Conservation (phyloP, 2,329 filamentous ascomycete species). For the Botrytis aclada region DNA sequence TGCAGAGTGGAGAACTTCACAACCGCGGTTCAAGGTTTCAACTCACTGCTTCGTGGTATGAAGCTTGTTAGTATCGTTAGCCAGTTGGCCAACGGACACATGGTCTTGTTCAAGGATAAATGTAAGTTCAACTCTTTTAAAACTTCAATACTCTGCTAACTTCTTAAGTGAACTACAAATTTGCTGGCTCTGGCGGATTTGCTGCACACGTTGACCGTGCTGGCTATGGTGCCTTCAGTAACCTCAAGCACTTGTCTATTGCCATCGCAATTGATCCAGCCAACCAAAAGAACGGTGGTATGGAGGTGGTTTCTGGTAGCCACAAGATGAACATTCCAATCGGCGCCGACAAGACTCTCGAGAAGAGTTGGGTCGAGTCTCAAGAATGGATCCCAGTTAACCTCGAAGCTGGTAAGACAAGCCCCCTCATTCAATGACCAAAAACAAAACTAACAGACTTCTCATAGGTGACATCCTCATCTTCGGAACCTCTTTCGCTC, state of each 20-base stretch:
- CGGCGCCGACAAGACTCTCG: constrained; percentile 36
- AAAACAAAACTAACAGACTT: background rate
- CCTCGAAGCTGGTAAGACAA: constrained; percentile 35
- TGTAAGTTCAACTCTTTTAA: constrained; percentile 24
- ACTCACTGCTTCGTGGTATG: background rate
- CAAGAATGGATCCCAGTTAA: constrained; percentile 38
- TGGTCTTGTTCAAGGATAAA: constrained; percentile 33
- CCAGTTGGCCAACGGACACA: constrained; percentile 33
- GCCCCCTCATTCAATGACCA: background rate
- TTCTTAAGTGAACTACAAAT: constrained; percentile 38
- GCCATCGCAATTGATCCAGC: constrained; percentile 39
- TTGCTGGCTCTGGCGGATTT: constrained; percentile 39
- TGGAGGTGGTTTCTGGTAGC: constrained; percentile 39
- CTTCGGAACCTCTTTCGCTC: constrained; percentile 39
- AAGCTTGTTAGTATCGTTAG: constrained; percentile 20
- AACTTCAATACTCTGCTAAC: background rate
- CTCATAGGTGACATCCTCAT: constrained; percentile 37
- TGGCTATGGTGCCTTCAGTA: constrained; percentile 40
- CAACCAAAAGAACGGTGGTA: constrained; percentile 37
- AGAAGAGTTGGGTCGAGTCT: constrained; percentile 34
- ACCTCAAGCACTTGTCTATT: constrained; percentile 40
- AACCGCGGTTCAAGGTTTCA: background rate
- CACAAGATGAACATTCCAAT: constrained; percentile 40
- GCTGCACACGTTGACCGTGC: constrained; percentile 39
- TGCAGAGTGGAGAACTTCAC: constrained; percentile 37